Evolutionary conservation across 352 stramenopile genomes (phyloP), one percentile per base, ranked within the genome.

Genomic region (Halophytophthora polymorphica): DNA sequence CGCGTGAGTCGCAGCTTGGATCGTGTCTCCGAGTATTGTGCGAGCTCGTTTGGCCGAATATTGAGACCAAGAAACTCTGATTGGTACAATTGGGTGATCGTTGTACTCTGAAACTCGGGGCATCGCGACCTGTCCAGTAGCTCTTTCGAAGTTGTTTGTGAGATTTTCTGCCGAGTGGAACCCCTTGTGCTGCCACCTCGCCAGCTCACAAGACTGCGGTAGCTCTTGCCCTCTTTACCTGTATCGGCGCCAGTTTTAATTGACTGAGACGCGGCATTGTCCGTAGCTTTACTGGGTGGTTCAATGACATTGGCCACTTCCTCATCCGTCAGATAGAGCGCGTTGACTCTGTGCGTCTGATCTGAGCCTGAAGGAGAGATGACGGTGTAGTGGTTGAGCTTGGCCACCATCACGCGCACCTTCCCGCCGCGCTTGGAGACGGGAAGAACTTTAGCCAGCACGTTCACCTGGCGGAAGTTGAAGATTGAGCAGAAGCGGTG

Each of bases 401-500:
- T 77, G 6, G 70, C 54, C 18, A 90, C 76, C 59, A 83, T 71
- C 14, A 86, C 21, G 12, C 66, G 63, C 2, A 84, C 50, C 45
- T 74, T 73, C 33, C 76, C 76, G n/a, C 72, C 67, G 18, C 69
- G 65, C 50, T 86, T 88, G 1, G 70, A 58, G 17, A 82, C 72
- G 12, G 57, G 34, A 2, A 90, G 18, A 0, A 58, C 54, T 49
- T 88, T 86, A 0, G 53, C 44, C 11, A 88, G 43, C 0, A 88
- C 61, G 23, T 81, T 85, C 0, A 70, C 55, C 58, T 82, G 69
- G 13, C 64, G 56, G 11, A 68, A 75, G 50, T 83, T 78, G 35
- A 86, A 90, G 10, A 90, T 50, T 6, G 76, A 86, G 45, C 72
- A 81, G 55, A 88, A 90, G 10, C 73, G 76, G 38, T 90, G 74